Base-by-base conservation (phyloP, 768 basidiomycete genomes). In the Termitomyces heimii region DNA sequence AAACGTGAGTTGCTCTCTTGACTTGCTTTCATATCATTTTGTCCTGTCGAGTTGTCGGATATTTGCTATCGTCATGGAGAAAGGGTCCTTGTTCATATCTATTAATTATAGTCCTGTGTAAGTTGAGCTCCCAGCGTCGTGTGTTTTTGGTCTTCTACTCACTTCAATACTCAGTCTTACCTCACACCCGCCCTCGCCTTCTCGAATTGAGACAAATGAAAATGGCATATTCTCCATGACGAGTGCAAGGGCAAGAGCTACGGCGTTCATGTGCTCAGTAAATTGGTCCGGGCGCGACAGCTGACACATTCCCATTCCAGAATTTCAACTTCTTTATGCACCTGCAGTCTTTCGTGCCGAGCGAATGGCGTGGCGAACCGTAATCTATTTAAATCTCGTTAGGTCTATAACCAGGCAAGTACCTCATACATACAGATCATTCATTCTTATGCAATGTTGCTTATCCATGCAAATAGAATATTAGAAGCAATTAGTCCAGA, bases 341-440 rank as follows among this genome's bases (percentile, higher is more conserved):
- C 87, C 87, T 9, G 83, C 82, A 35, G 82, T 86, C 37, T 92
- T 94, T 70, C 82, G 82, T 62, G 83, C 85, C 18, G 90, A 93
- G 67, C 80, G 91, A 60, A 83, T 89, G 55, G 88, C 90, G 28
- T 94, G 91, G 91, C 83, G 91, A 52, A 82, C 88, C 50, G 90
- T 94, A 63, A 88, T 94, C 65, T 94, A 93, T 73, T 81, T 93
- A 59, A 94, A 94, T 71, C 78, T 94, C 60, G 87, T 92, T 58
- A 85, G 86, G 68, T 93, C 91, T 59, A 73, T 93, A 64, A 84
- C 85, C 65, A 82, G 86, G 86, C 85, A 67, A 60, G 77, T 56
- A 45, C 53, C 55, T 60, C 56, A 49, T 43, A 55, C 57, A 51
- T 43, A 55, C 55, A 52, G 40, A 53, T 56, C 24, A 32, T 31